A percentile compares a stretch with the other conserved stretches of the same genome.
Evolutionary conservation across 192 early-diverging fungal species (phyloP).

Genomic region (Mortierella antarctica): DNA sequence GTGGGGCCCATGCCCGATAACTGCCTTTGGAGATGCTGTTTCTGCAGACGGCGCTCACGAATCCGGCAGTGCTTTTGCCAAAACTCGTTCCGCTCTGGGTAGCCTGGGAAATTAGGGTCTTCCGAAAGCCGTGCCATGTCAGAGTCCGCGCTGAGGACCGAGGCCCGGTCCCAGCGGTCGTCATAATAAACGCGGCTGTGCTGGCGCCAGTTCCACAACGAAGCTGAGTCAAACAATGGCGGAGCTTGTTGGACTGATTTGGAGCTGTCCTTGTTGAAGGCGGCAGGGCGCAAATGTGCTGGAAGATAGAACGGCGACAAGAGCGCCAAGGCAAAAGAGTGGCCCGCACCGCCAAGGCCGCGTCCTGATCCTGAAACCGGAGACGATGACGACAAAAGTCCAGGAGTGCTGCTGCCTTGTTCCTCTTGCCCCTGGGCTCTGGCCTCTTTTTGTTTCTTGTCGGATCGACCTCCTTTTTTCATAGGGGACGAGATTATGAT

Average conservation of each 20-base stretch:
- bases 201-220: conserved; percentile 11
- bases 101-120: conserved; percentile 33
- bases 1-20: not conserved
- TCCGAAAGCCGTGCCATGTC: conserved; percentile 11
- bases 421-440: not conserved
- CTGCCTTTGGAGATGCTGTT: conserved; percentile 10
- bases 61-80: conserved; percentile 46
- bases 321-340: not conserved
- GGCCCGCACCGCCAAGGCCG: too few relatives aligned
- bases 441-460: not conserved
- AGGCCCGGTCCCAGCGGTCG: conserved; percentile 45
- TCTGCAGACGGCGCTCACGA: conserved; percentile 27
- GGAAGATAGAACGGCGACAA: conserved; percentile 32
- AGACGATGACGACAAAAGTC: too few relatives aligned
- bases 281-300: not conserved
- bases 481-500: not conserved
- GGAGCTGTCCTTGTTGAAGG: not conserved
- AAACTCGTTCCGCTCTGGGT: conserved; percentile 48
- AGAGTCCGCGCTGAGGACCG: conserved; percentile 25
- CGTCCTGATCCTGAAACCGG: too few relatives aligned
- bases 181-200: conserved; percentile 36
- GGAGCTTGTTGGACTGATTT: not conserved
- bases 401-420: not conserved
- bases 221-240: not conserved
- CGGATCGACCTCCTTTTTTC: not conserved